Base-by-base conservation (phyloP, 208 protist genomes). In the Leishmania tropica region DNA sequence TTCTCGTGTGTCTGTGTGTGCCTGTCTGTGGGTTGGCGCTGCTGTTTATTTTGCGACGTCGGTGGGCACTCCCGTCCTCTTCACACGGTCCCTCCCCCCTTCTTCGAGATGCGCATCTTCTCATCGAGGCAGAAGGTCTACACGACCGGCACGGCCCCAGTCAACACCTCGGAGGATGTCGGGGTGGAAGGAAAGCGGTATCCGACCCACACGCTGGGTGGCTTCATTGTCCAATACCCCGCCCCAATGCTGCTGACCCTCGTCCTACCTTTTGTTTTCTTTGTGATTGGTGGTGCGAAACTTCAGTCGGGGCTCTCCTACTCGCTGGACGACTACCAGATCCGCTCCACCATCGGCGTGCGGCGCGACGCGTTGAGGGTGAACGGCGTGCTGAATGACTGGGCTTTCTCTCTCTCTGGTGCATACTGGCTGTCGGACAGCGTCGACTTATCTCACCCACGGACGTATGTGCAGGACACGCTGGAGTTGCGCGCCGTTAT, bases 141-240 rank as follows among this genome's bases (percentile, higher is more conserved):
- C 85, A 87, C 85, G 40, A 81, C 79, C 31, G 89, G 89, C 53
- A 70, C 54, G 42, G 80, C 70, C n/a, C 73, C 89, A 0, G 79
- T 87, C 53, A 79, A 85, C 62, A 76, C 67, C 21, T 85, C 79
- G 1, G 86, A 90, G 74, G 83, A 88, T 75, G 86, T 87, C 51
- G 78, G 79, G 24, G 85, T 93, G 65, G 87, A 87, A 58, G 85
- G 88, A 0, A 90, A 91, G 86, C 79, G 76, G 28, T 93, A 90
- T 83, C 85, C 89, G 5, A 85, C 83, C 28, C 79, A 83, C 68
- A 28, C n/a, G n/a, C 56, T 86, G 37, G 85, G 84, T 28, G 51
- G 75, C 31, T 42, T 83, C 53, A 81, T 86, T n/a, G 62, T 75
- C 2, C 76, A 81, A 8, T 58, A 73, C 81, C 85, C 89, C 31